A percentile compares a stretch with the other conserved stretches of the same genome.
These are phyloP conservation scores for Aureobasidium sp. DNA, from an alignment of 2,329 filamentous ascomycete genomes.

Conservation along the genomic window DNA sequence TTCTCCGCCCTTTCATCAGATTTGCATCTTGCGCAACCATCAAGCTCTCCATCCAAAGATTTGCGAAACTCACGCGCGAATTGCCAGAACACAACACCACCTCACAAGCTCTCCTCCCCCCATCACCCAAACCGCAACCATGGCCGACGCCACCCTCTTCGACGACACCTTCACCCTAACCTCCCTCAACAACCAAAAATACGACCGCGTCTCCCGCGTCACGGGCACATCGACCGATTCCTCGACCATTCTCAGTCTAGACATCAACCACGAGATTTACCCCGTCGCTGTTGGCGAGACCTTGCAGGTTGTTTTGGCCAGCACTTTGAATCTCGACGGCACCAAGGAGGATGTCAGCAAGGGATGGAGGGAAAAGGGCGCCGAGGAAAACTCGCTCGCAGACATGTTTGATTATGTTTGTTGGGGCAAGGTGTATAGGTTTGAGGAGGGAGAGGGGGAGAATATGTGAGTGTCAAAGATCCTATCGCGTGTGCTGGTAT, in stretches of 20 bases:
- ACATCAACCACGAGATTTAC: conserved; percentile 92
- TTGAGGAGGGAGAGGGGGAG: conserved; percentile 75
- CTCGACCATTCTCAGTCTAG: conserved; percentile 71
- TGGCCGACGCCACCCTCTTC: conserved; percentile 86
- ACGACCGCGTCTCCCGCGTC: conserved; percentile 89
- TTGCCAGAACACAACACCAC: neutral
- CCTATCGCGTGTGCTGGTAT: too few species aligned
- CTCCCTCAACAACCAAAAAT: conserved; percentile 74
- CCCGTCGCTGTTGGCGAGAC: conserved; percentile 67
- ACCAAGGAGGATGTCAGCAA: conserved; percentile 45
- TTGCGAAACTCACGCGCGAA: neutral
- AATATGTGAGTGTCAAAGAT: conserved; percentile 47
- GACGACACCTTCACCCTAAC: conserved; percentile 86
- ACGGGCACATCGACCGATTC: conserved; percentile 68
- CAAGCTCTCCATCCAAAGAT: neutral
- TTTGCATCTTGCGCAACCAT: neutral
- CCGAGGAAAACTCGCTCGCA: conserved; percentile 52
- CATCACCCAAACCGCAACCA: conserved; percentile 34
- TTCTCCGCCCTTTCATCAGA: neutral
- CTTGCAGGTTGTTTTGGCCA: conserved; percentile 74
- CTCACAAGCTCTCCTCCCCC: neutral
- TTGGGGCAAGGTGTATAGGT: conserved; percentile 82
- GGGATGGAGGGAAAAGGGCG: conserved; percentile 64
- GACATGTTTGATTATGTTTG: conserved; percentile 85
- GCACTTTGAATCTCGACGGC: conserved; percentile 80